Evolutionary conservation across 768 basidiomycete genomes (phyloP).

Genomic region (Boletus sp.): DNA sequence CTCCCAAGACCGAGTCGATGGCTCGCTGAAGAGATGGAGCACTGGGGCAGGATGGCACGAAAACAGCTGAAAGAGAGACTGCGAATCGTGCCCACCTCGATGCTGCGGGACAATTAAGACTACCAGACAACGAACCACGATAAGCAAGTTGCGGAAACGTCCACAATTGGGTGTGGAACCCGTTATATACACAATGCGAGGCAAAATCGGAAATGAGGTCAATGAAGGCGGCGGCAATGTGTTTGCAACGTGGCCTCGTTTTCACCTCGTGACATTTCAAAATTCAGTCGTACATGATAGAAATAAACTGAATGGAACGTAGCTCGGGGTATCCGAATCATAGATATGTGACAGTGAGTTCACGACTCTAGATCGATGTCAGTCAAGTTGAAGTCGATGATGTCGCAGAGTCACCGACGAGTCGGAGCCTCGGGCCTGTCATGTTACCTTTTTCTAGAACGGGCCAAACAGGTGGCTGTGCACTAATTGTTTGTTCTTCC

Average conservation of each 20-base stretch:
- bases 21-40: background rate
- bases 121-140: slow-evolving; percentile 5
- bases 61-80: slow-evolving; percentile 12
- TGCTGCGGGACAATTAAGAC: slow-evolving; percentile 10
- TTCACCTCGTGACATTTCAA: background rate
- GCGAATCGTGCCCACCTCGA: slow-evolving; percentile 15
- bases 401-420: background rate
- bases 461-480: background rate
- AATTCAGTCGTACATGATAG: background rate
- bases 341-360: background rate
- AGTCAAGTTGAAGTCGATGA: background rate
- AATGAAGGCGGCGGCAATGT: slow-evolving; percentile 17
- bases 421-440: no score
- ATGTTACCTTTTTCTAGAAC: background rate
- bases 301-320: background rate
- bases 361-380: background rate
- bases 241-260: slow-evolving; percentile 13
- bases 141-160: slow-evolving; percentile 5
- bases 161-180: slow-evolving; percentile 6
- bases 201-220: slow-evolving; percentile 25
- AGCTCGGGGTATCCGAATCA: slow-evolving; percentile 1
- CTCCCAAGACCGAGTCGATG: slow-evolving; percentile 1
- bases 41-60: background rate
- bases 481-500: background rate
- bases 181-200: slow-evolving; percentile 12